Evolutionary conservation across 1,284 basidiomycete species (phyloP).

Genomic region (Wallemia ichthyophaga): DNA sequence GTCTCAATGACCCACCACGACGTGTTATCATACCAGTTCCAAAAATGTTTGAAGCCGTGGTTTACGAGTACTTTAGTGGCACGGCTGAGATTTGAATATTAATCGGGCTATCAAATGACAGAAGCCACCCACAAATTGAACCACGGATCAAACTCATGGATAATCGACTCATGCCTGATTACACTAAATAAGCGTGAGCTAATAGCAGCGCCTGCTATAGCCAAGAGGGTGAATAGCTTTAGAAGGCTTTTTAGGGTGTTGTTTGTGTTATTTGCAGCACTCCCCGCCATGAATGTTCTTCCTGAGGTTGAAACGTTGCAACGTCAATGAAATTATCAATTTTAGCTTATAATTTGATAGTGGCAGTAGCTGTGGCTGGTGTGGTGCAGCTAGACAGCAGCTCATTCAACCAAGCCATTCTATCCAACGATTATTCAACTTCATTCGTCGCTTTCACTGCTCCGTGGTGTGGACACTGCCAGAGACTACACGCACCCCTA

Average conservation of each 20-base stretch:
- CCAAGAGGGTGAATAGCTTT: constrained; percentile 50
- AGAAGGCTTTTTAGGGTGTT: constrained; percentile 59
- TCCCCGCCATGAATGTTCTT: constrained; percentile 14
- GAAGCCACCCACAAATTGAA: constrained; percentile 89
- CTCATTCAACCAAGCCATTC: not conserved
- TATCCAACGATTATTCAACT: not conserved
- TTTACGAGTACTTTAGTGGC: constrained; percentile 63
- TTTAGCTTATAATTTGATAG: not conserved
- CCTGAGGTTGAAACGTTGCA: no score
- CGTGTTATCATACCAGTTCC: constrained; percentile 99
- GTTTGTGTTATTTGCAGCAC: constrained; percentile 47
- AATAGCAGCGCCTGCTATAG: constrained; percentile 78
- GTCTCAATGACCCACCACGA: constrained; percentile 33
- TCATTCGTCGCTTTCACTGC: not conserved
- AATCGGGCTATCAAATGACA: no score
- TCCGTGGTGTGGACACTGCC: not conserved
- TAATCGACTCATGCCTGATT: constrained; percentile 91
- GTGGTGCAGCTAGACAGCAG: no score
- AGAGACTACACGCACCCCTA: not conserved
- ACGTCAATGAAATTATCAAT: not conserved
- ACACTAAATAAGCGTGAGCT: constrained; percentile 90
- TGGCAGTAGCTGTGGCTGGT: no score
- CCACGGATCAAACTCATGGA: constrained; percentile 57
- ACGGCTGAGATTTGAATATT: constrained; percentile 31
- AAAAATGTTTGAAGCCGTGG: constrained; percentile 93